phyloP scores from a whole-genome alignment of 2,329 filamentous ascomycete genomes.

The Claviceps cyperi region DNA sequence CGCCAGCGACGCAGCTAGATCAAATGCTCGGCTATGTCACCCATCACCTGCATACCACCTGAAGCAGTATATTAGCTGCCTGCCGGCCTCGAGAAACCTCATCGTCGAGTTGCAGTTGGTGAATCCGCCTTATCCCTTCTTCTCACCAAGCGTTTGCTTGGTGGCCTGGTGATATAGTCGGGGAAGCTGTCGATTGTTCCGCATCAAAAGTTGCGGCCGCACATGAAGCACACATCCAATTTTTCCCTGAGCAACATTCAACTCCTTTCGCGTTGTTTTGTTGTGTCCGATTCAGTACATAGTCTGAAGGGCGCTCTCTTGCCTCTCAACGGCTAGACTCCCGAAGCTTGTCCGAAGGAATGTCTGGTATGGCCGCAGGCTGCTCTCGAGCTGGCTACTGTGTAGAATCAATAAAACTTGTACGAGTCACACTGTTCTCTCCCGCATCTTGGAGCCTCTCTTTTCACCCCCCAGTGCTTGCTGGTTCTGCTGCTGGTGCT shows the following conservation, averaged over 20 bases:
- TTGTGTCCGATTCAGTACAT: not conserved
- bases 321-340: no score
- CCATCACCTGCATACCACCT: not conserved
- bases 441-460: not conserved
- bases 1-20: not conserved
- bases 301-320: no score
- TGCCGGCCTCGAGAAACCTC: not conserved
- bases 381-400: not conserved
- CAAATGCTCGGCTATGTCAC: not conserved
- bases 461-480: conserved; percentile 8
- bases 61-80: not conserved
- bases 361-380: not conserved
- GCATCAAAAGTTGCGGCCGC: not conserved
- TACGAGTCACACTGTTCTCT: conserved; percentile 1
- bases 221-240: not conserved
- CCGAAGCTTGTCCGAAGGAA: not conserved
- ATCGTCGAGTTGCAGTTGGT: not conserved
- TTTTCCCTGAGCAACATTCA: not conserved
- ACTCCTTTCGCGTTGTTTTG: not conserved
- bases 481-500: not conserved
- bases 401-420: conserved; percentile 1
- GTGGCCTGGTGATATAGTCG: not conserved
- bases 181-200: not conserved
- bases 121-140: not conserved
- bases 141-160: not conserved